These are phyloP conservation scores for Rhodotorula sp. DNA, from an alignment of 1,284 basidiomycete genomes.

Conservation along the genomic window DNA sequence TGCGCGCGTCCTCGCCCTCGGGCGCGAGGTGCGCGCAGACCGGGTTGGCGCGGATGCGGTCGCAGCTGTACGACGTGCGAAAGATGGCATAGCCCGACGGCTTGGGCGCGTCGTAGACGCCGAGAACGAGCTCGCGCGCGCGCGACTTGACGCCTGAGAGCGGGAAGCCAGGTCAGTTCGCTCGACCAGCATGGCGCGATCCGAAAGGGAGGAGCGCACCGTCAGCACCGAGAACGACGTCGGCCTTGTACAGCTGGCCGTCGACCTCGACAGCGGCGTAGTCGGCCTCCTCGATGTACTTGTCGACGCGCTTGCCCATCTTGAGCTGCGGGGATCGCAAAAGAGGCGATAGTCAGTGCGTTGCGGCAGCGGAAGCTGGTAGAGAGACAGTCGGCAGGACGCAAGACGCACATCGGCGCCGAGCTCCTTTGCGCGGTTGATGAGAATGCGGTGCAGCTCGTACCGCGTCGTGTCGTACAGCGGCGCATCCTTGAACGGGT, in stretches of 20 bases:
- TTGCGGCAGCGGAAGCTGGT: not conserved
- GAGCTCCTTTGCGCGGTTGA: constrained; percentile 21
- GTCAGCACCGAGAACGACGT: constrained; percentile 49
- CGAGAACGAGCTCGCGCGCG: constrained; percentile 47
- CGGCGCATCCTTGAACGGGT: constrained; percentile 16
- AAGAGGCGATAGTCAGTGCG: not conserved
- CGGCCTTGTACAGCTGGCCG: constrained; percentile 44
- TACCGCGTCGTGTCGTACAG: constrained; percentile 21
- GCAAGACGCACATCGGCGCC: constrained; percentile 4
- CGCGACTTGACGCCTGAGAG: constrained; percentile 41
- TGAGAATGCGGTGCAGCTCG: constrained; percentile 14
- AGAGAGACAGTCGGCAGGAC: not conserved
- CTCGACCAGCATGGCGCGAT: not conserved
- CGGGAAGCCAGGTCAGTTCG: not conserved
- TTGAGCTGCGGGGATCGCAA: constrained; percentile 13
- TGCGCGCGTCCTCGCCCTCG: constrained; percentile 13
- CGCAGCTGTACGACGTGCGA: constrained; percentile 14
- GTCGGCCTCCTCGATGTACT: constrained; percentile 46
- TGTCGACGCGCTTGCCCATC: constrained; percentile 45
- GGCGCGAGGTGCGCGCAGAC: constrained; percentile 23
- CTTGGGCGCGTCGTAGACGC: constrained; percentile 47
- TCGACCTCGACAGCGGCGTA: constrained; percentile 44
- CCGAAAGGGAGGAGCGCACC: constrained; percentile 22
- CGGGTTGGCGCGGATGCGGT: constrained; percentile 22
- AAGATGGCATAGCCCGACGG: constrained; percentile 44